Evolutionary conservation across 2,329 filamentous ascomycete species (phyloP).

Genomic region (Xylaria sp.): DNA sequence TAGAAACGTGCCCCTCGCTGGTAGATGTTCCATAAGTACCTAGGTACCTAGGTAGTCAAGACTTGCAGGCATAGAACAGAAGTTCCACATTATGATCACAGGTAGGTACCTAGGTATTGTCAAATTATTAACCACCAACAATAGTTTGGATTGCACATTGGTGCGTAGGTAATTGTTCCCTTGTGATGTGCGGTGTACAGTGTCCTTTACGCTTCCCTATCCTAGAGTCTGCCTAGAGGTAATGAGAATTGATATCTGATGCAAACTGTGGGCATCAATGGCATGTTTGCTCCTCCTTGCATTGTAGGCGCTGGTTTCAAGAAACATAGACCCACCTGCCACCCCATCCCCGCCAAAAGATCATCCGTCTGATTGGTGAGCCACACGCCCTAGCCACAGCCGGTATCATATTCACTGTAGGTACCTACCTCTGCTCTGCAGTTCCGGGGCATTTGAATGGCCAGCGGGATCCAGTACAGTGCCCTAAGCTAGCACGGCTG

Average conservation of each 20-base stretch:
- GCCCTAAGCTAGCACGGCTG: slow-evolving; percentile 3
- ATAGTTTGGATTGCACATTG: too few species aligned
- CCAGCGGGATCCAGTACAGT: slow-evolving; percentile 7
- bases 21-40: too few species aligned
- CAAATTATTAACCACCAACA: not conserved
- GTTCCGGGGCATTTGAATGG: not conserved
- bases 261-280: slow-evolving; percentile 1
- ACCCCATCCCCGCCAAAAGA: slow-evolving; percentile 3
- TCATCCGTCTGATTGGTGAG: slow-evolving; percentile 14
- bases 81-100: too few species aligned
- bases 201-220: not conserved
- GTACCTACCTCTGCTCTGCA: not conserved
- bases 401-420: not conserved
- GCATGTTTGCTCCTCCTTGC: slow-evolving; percentile 9
- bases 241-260: not conserved
- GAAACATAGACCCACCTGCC: slow-evolving; percentile 6
- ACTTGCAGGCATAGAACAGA: too few species aligned
- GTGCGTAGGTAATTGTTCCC: not conserved
- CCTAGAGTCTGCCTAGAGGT: too few species aligned
- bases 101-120: too few species aligned
- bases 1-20: too few species aligned
- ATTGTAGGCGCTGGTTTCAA: not conserved
- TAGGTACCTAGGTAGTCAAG: too few species aligned
- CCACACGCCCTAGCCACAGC: slow-evolving; percentile 23
- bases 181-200: not conserved